phyloP scores from a whole-genome alignment of 352 stramenopile species.

The Nothophytophthora sp. region DNA sequence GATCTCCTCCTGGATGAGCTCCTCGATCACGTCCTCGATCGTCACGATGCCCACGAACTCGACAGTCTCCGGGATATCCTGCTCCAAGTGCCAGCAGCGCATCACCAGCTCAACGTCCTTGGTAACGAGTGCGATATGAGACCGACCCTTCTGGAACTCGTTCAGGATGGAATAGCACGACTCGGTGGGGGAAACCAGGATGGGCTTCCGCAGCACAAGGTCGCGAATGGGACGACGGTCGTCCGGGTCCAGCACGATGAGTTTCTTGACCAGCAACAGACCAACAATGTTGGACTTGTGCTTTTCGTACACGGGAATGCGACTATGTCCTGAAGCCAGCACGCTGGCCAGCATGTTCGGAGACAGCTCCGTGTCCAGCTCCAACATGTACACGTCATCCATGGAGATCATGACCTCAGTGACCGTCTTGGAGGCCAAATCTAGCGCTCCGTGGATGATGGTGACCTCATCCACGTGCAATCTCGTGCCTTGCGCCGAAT shows the following conservation, averaged over 20 bases:
- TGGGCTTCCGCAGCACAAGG: constrained; percentile 69
- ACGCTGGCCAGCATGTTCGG: constrained; percentile 82
- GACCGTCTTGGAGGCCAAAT: constrained; percentile 86
- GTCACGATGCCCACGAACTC: constrained; percentile 91
- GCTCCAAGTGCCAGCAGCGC: constrained; percentile 49
- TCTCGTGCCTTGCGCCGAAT: constrained; percentile 49
- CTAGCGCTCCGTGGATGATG: constrained; percentile 92
- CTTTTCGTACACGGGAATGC: constrained; percentile 90
- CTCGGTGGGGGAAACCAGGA: constrained; percentile 78
- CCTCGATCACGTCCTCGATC: constrained; percentile 94
- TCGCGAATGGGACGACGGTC: constrained; percentile 67
- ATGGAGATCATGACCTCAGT: constrained; percentile 90
- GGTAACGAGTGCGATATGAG: constrained; percentile 85
- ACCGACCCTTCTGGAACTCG: constrained; percentile 90
- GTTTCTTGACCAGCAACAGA: constrained; percentile 86
- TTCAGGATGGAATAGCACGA: constrained; percentile 91
- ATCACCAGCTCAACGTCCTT: constrained; percentile 49
- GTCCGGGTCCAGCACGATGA: constrained; percentile 90
- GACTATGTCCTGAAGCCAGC: constrained; percentile 81
- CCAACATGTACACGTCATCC: constrained; percentile 85
- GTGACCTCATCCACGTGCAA: constrained; percentile 89
- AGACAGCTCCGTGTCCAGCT: constrained; percentile 75
- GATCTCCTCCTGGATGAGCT: constrained; percentile 92
- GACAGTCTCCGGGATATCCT: constrained; percentile 45
- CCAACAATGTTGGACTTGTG: constrained; percentile 82